These are phyloP conservation scores for Wickerhamomyces sydowiorum DNA, from an alignment of 805 yeast species.

Conservation along the genomic window DNA sequence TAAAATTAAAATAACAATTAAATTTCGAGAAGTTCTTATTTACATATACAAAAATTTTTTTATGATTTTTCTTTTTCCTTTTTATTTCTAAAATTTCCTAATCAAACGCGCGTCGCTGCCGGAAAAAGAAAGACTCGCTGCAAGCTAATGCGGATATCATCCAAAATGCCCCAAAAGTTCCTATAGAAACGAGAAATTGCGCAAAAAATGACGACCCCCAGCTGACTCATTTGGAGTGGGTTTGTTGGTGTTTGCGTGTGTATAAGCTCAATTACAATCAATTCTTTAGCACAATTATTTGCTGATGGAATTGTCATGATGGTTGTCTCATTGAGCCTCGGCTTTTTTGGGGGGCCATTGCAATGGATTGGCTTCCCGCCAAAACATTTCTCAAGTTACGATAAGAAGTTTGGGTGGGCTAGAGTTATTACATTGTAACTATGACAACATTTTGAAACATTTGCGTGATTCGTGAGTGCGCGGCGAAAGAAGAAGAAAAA, in stretches of 20 bases:
- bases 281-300: not conserved
- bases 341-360: not conserved
- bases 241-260: not conserved
- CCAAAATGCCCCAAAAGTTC: not conserved
- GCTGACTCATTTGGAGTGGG: too few relatives aligned
- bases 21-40: not conserved
- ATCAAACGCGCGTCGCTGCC: not conserved
- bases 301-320: not conserved
- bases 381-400: not conserved
- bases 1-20: too few relatives aligned
- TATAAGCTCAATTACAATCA: not conserved
- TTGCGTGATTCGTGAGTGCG: not conserved
- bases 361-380: not conserved
- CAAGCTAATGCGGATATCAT: not conserved
- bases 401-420: not conserved
- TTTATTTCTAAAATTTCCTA: not conserved
- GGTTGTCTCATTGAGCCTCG: not conserved
- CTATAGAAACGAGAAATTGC: not conserved
- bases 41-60: not conserved
- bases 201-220: not conserved
- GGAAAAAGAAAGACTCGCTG: not conserved
- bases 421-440: too few relatives aligned
- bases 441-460: not conserved
- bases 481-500: not conserved
- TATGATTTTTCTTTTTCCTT: not conserved